These are phyloP conservation scores for Chaetomium fimeti DNA, from an alignment of 495 filamentous ascomycete species.

Conservation along the genomic window DNA sequence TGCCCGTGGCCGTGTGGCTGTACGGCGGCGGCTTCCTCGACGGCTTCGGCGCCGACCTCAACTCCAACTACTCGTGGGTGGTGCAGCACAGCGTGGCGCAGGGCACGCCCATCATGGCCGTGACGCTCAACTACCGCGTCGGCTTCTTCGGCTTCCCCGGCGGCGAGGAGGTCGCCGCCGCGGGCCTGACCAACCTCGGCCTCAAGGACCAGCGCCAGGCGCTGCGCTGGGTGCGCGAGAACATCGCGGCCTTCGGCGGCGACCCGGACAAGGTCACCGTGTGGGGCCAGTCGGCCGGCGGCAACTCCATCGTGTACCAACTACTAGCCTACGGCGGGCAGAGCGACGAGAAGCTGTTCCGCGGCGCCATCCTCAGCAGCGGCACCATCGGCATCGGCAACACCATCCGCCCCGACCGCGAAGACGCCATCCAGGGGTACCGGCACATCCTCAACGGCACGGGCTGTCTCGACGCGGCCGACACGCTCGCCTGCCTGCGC, in stretches of 20 bases:
- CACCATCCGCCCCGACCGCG: background rate
- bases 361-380: slow-evolving; percentile 4
- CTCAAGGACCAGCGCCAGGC: slow-evolving; percentile 34
- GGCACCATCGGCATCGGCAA: background rate
- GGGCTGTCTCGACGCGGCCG: background rate
- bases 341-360: background rate
- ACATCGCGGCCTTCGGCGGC: slow-evolving; percentile 53
- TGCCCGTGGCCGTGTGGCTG: slow-evolving; percentile 16
- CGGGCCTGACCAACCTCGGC: slow-evolving; percentile 31
- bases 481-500: background rate
- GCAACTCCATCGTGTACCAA: slow-evolving; percentile 2
- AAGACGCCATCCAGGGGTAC: background rate
- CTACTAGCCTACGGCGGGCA: background rate
- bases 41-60: slow-evolving; percentile 7
- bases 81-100: slow-evolving; percentile 31
- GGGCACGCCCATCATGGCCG: slow-evolving; percentile 37
- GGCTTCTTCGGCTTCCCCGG: slow-evolving; percentile 33
- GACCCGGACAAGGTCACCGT: slow-evolving; percentile 36
- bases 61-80: slow-evolving; percentile 3
- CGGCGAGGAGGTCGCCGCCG: background rate
- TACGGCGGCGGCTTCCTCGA: slow-evolving; percentile 43
- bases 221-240: slow-evolving; percentile 42
- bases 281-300: slow-evolving; percentile 22
- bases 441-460: background rate
- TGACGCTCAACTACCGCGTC: slow-evolving; percentile 35